Conservation (phyloP, 2,329 filamentous ascomycete species). For the Magnaporthiopsis incrustans region DNA sequence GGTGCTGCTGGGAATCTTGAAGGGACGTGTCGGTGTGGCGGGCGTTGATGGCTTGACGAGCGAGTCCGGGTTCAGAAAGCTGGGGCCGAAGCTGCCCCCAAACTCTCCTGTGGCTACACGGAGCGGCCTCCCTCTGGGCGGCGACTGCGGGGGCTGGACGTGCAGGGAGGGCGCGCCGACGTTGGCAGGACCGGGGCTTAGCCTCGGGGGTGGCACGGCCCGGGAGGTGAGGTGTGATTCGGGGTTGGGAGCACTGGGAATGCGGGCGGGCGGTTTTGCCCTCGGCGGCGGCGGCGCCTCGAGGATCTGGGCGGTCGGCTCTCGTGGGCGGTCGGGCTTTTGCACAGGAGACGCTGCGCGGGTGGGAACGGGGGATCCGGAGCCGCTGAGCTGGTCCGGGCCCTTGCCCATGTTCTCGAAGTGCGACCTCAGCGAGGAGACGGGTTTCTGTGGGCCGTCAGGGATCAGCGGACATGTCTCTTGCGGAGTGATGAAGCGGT, state of each 20-base stretch:
- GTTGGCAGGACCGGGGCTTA: conserved; percentile 31
- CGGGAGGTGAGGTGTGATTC: background rate
- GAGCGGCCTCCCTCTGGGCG: conserved; percentile 41
- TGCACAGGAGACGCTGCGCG: conserved; percentile 28
- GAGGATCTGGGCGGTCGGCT: conserved; percentile 30
- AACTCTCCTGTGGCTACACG: conserved; percentile 30
- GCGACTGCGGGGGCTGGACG: conserved; percentile 63
- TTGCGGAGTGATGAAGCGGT: background rate
- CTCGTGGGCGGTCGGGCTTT: conserved; percentile 35
- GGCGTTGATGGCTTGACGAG: conserved; percentile 32
- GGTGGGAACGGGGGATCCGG: conserved; percentile 11
- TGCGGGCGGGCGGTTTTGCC: conserved; percentile 22
- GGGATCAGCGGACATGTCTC: conserved; percentile 7
- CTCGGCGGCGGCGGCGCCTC: conserved; percentile 20
- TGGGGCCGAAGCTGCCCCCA: conserved; percentile 15
- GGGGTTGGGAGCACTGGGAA: background rate
- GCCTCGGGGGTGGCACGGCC: conserved; percentile 17
- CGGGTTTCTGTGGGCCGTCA: conserved; percentile 53
- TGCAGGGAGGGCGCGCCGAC: conserved; percentile 54
- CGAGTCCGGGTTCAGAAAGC: conserved; percentile 40
- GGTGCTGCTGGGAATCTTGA: conserved; percentile 48
- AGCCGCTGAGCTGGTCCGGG: conserved; percentile 23
- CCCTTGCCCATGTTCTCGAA: conserved; percentile 68
- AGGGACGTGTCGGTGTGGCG: conserved; percentile 34
- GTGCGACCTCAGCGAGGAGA: conserved; percentile 71